phyloP scores from a whole-genome alignment of 305 asterid genomes.

The Solanum hybrid region DNA sequence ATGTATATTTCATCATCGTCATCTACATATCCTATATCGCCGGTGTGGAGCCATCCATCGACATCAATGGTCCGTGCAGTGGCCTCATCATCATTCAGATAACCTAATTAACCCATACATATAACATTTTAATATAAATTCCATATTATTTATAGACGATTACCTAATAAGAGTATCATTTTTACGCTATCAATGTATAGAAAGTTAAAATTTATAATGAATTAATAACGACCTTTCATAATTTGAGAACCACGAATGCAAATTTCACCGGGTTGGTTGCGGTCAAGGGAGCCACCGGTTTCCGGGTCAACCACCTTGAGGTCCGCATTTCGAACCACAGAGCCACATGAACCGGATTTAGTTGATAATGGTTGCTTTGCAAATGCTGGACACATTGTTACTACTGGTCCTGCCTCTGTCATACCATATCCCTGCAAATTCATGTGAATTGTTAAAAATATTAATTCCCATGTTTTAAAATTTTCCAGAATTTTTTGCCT shows the following conservation, averaged over 20 bases:
- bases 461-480: neutral
- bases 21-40: slow-evolving; percentile 57
- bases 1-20: slow-evolving; percentile 60
- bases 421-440: slow-evolving; percentile 63
- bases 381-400: slow-evolving; percentile 60
- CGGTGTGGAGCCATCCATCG: slow-evolving; percentile 75
- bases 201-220: neutral
- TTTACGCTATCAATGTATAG: neutral
- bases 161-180: neutral
- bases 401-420: slow-evolving; percentile 85
- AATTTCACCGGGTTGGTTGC: slow-evolving; percentile 65
- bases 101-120: slow-evolving; percentile 8
- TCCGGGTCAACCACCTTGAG: slow-evolving; percentile 68
- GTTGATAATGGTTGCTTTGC: slow-evolving; percentile 51
- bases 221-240: slow-evolving; percentile 55
- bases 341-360: slow-evolving; percentile 80
- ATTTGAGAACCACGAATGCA: slow-evolving; percentile 76
- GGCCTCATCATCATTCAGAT: slow-evolving; percentile 51
- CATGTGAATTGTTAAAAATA: neutral
- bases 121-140: neutral
- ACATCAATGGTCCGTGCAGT: slow-evolving; percentile 55
- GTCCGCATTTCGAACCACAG: slow-evolving; percentile 74
- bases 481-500: neutral
- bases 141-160: neutral
- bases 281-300: slow-evolving; percentile 53